phyloP scores from a whole-genome alignment of 148 eudicot genomes.

The Diospyros lotus region DNA sequence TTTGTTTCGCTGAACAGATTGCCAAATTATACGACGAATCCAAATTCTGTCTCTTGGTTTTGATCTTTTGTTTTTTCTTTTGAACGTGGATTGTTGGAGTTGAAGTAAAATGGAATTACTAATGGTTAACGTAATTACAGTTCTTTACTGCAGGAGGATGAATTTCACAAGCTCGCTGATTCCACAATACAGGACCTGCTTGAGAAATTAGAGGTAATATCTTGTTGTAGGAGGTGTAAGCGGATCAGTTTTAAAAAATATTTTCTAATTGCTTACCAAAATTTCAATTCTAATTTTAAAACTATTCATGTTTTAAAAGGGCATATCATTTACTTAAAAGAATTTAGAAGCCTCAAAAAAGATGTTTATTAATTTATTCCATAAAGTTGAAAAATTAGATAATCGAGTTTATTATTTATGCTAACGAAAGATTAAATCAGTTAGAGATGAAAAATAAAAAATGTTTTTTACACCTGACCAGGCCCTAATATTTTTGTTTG shows the following conservation, averaged over 20 bases:
- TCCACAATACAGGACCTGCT: constrained; percentile 78
- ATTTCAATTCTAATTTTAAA: neutral
- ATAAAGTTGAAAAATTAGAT: no score
- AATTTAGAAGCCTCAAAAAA: no score
- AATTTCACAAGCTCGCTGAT: constrained; percentile 77
- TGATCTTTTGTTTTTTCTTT: neutral
- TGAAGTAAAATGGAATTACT: constrained; percentile 15
- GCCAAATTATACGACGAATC: neutral
- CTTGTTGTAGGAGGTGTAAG: neutral
- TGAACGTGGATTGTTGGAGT: neutral
- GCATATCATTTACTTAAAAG: no score
- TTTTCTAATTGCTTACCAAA: neutral
- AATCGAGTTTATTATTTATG: no score
- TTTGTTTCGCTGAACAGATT: neutral
- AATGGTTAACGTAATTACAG: constrained; percentile 51
- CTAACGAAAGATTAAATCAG: no score
- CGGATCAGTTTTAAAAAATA: neutral
- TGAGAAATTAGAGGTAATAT: constrained; percentile 79
- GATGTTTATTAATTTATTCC: no score
- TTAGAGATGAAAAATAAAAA: no score
- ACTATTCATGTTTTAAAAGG: no score
- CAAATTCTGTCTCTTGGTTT: neutral
- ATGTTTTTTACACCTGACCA: no score
- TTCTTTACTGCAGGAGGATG: constrained; percentile 76
- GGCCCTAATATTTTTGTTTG: no score